Evolutionary conservation across 192 early-diverging fungal species (phyloP), one percentile per base, ranked within the genome.

Genomic region (Umbelopsis vinacea): DNA sequence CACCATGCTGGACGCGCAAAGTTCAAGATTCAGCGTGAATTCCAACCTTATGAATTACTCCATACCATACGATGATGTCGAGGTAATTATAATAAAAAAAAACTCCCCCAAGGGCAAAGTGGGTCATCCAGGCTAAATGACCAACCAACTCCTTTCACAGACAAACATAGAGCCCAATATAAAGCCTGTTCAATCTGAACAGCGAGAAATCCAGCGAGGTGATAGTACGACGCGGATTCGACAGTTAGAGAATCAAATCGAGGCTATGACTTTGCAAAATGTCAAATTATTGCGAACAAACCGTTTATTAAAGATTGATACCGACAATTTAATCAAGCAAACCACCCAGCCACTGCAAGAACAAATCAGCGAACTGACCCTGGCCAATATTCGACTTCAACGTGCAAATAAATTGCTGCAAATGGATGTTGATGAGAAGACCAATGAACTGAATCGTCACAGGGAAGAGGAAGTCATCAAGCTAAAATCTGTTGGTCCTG

Each of bases 31-130:
- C 66, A 77, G 75, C 67, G 70, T 81, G 37, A 81, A 81, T 57
- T 76, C 75, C 14, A 77, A 81, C 69, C 55, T 81, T 9, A 81
- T 81, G 79, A 81, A 81, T 50, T 81, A 81, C 50, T 81, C 79
- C 45, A 81, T 81, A 69, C 79, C 79, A 15, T 73, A 81, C 47
- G 70, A 76, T 48, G 53, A 74, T 21, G n/a, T 52, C 22, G 38
- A 74, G 72, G 72, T 78, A 67, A 54, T n/a, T n/a, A n/a, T n/a
- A 23, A 26, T 19, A 33, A 29, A 21, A 52, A 52, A 37, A 35
- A 15, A 52, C 17, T 46, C 37, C 24, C 24, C 57, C 46, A 46
- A n/a, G n/a, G n/a, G n/a, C 22, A 1, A 9, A 15, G 19, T 35
- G 15, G 12, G 10, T 21, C 0, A 8, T 48, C 35, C 9, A 66